phyloP scores from a whole-genome alignment of 1,284 basidiomycete genomes.

The Tylopilus orsonianus region DNA sequence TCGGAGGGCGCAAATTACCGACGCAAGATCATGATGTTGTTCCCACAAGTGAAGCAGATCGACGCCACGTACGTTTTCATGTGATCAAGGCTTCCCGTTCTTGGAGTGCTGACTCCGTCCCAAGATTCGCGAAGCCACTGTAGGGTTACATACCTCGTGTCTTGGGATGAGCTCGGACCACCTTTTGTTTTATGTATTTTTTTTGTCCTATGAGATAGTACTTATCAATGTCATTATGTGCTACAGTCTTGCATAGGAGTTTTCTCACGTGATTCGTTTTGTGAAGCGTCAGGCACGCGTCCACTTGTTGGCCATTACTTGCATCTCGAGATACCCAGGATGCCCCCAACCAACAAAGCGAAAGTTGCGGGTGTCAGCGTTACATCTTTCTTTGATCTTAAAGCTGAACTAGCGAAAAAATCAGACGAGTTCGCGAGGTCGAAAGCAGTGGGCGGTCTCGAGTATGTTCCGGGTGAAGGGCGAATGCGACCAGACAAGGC shows the following conservation, averaged over 20 bases:
- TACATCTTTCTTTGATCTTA: constrained; percentile 74
- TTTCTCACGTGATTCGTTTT: constrained; percentile 15
- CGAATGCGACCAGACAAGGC: constrained; percentile 65
- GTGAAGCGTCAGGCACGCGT: too few relatives aligned
- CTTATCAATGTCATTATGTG: neutral
- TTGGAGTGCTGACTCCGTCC: constrained; percentile 8
- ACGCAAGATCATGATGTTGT: constrained; percentile 84
- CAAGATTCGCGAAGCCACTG: constrained; percentile 22
- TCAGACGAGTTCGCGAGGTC: constrained; percentile 60
- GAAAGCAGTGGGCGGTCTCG: constrained; percentile 56
- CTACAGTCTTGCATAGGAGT: neutral
- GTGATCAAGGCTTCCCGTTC: neutral
- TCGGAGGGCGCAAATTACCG: constrained; percentile 80
- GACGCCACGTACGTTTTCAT: constrained; percentile 81
- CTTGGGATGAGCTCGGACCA: too few relatives aligned
- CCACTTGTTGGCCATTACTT: neutral
- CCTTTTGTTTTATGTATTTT: neutral
- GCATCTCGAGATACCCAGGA: constrained; percentile 17
- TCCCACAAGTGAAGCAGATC: constrained; percentile 91
- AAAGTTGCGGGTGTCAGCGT: constrained; percentile 69
- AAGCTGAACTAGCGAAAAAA: constrained; percentile 67
- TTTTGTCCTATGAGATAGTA: neutral
- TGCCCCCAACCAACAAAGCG: constrained; percentile 47
- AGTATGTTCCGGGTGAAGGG: constrained; percentile 52
- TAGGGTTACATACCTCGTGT: constrained; percentile 10